Percentiles rank a stretch among this genome's conserved stretches.
phyloP scores from a whole-genome alignment of 345 rosid genomes.

The Rhodamnia rubescens region DNA sequence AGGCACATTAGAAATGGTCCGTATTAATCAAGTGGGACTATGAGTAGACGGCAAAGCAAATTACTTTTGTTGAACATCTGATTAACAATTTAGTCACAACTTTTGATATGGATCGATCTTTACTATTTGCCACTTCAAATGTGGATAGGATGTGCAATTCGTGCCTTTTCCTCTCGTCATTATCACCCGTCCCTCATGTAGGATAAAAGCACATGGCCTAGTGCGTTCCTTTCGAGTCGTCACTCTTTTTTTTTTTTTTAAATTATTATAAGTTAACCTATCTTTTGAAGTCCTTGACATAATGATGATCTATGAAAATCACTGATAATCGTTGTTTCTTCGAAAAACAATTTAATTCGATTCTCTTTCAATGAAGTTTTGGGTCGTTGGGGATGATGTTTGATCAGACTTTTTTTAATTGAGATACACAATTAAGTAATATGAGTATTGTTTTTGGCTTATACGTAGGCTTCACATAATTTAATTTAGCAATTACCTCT shows the following conservation, averaged over 20 bases:
- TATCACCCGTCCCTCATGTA: neutral
- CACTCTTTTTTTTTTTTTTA: too few relatives aligned
- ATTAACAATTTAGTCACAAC: neutral
- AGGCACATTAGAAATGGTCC: neutral
- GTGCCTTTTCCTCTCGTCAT: neutral
- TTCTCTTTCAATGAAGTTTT: neutral
- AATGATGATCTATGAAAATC: neutral
- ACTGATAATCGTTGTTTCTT: neutral
- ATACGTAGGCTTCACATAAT: neutral
- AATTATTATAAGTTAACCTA: neutral
- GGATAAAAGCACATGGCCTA: neutral
- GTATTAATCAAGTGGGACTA: neutral
- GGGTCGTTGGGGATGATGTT: neutral
- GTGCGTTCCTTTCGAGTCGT: neutral
- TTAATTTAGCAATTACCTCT: neutral
- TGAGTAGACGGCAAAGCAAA: neutral
- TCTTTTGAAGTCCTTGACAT: neutral
- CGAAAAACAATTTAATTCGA: neutral
- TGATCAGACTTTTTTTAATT: neutral
- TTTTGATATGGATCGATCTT: neutral
- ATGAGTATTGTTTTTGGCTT: neutral
- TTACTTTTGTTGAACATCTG: neutral
- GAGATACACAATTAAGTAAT: neutral
- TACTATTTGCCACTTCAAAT: neutral
- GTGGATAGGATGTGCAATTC: neutral